Evolutionary conservation across 2,329 filamentous ascomycete species (phyloP).

Genomic region (Volutella citrinella): DNA sequence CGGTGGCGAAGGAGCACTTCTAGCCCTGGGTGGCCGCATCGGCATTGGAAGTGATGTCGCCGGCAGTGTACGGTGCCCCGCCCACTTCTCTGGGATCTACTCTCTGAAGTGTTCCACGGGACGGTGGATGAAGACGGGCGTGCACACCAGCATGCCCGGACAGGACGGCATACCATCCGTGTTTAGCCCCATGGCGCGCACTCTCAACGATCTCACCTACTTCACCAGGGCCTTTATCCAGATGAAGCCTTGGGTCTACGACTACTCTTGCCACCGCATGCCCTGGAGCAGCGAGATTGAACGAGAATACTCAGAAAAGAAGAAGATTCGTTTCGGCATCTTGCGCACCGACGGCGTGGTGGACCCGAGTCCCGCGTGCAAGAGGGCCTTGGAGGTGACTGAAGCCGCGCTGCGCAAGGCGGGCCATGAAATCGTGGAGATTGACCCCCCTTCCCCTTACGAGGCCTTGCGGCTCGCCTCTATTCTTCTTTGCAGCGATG

Average conservation of each 20-base stretch:
- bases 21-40: conserved; percentile 80
- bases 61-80: conserved; percentile 81
- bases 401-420: conserved; percentile 65
- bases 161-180: conserved; percentile 88
- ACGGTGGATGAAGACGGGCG: conserved; percentile 82
- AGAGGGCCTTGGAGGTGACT: conserved; percentile 68
- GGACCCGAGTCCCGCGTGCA: conserved; percentile 81
- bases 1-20: conserved; percentile 77
- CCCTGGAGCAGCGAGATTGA: conserved; percentile 67
- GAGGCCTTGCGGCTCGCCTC: conserved; percentile 74
- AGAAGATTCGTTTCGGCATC: conserved; percentile 69
- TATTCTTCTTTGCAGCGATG: conserved; percentile 80
- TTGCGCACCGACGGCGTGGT: conserved; percentile 80
- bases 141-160: conserved; percentile 84
- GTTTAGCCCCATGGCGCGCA: conserved; percentile 90
- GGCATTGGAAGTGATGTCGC: conserved; percentile 91
- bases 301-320: conserved; percentile 57
- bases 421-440: conserved; percentile 71
- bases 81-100: conserved; percentile 88
- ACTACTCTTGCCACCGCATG: conserved; percentile 82
- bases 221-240: conserved; percentile 75
- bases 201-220: conserved; percentile 76
- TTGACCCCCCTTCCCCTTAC: conserved; percentile 66
- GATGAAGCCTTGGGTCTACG: conserved; percentile 87
- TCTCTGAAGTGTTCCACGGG: conserved; percentile 83